Conservation (phyloP, 768 basidiomycete species). For the Multifurca ochricompacta region DNA sequence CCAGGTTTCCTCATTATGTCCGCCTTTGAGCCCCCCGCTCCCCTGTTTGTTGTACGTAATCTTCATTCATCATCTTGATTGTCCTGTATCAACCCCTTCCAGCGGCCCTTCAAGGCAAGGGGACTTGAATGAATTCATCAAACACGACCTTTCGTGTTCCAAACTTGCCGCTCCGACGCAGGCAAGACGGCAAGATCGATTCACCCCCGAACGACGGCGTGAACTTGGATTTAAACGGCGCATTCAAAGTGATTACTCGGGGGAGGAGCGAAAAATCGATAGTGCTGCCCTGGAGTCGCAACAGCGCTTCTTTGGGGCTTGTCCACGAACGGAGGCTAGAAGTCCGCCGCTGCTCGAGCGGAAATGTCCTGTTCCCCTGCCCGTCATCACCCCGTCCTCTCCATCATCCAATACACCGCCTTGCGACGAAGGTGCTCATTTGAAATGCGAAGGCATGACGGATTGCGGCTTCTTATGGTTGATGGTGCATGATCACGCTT, state of each 20-base stretch:
- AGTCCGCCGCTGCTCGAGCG: conserved; percentile 2
- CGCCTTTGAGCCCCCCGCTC: background rate
- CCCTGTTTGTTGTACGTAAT: conserved; percentile 11
- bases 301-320: background rate
- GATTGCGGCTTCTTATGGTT: background rate
- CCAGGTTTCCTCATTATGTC: conserved; percentile 1
- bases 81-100: background rate
- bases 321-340: background rate
- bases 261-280: conserved; percentile 5
- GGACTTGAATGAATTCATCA: conserved; percentile 9
- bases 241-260: background rate
- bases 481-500: background rate
- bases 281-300: conserved; percentile 5
- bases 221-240: conserved; percentile 5
- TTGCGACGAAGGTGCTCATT: background rate
- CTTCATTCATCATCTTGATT: background rate
- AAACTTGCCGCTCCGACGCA: conserved; percentile 11
- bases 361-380: conserved; percentile 2
- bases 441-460: background rate
- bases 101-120: conserved; percentile 9
- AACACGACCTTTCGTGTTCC: conserved; percentile 12
- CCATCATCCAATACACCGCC: background rate
- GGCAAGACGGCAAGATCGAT: conserved; percentile 12
- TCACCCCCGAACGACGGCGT: conserved; percentile 5
- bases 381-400: background rate